These are phyloP conservation scores for Pseudocercospora vitis DNA, from an alignment of 2,329 filamentous ascomycete species.

Conservation along the genomic window DNA sequence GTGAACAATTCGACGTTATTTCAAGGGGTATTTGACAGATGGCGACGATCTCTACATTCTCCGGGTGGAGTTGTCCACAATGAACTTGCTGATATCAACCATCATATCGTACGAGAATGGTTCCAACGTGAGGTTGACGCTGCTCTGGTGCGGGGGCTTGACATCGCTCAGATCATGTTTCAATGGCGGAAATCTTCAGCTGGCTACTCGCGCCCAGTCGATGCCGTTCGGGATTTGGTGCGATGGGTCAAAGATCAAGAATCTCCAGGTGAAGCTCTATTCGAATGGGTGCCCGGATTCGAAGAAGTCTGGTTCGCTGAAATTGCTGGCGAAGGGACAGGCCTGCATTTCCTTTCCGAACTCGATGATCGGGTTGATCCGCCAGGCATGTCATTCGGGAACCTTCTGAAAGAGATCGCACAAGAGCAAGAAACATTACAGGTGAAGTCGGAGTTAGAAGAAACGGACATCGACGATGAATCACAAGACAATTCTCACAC, in stretches of 20 bases:
- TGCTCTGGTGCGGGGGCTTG: not conserved
- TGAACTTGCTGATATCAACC: too few relatives aligned
- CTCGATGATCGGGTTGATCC: not conserved
- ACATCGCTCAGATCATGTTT: not conserved
- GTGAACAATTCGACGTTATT: too few relatives aligned
- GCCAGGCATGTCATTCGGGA: not conserved
- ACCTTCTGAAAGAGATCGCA: not conserved
- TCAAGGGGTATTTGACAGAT: too few relatives aligned
- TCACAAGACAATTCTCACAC: too few relatives aligned
- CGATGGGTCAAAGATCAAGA: not conserved
- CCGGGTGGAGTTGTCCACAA: too few relatives aligned
- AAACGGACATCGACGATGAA: too few relatives aligned
- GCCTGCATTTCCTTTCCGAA: not conserved
- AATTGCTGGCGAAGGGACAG: not conserved
- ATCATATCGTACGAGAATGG: too few relatives aligned
- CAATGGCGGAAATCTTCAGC: not conserved
- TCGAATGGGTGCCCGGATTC: not conserved
- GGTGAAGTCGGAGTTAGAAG: too few relatives aligned
- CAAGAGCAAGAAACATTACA: too few relatives aligned
- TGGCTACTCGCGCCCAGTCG: not conserved
- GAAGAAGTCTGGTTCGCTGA: not conserved
- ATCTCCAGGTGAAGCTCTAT: not conserved
- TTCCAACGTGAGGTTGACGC: too few relatives aligned
- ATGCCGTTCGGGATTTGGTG: not conserved
- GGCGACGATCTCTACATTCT: too few relatives aligned